Base-by-base conservation (phyloP, 768 basidiomycete genomes). In the Boletus patriciae region DNA sequence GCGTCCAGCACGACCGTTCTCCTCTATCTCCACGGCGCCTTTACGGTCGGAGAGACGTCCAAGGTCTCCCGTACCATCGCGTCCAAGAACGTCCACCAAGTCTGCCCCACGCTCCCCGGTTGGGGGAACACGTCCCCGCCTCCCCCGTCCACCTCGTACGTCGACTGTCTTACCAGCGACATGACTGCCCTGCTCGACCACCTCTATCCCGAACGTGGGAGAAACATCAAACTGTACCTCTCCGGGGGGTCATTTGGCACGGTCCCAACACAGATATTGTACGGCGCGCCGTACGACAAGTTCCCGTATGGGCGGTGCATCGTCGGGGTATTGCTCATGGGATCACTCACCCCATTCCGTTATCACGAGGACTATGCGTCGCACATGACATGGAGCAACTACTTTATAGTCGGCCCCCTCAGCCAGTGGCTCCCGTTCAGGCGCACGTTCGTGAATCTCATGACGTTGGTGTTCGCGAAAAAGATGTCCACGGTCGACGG, bases 11-110 rank as follows among this genome's bases (percentile, higher is more conserved):
- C 70, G 2, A 73, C 73, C 15, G 66, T 86, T 23, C 67, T 84
- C 43, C 72, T 86, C 48, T 83, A 77, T 68, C 76, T 84, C 54
- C 84, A 85, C 60, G 83, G 82, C n/a, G 72, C 73, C 6, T 83
- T 85, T 65, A 68, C 74, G 37, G 62, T 83, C n/a, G 84, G 83
- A 6, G 71, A 75, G 31, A 77, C 77, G 6, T 67, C 72, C 33
- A 60, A 56, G 1, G 61, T 72, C 9, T 73, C 77, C 3, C 72
- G 66, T 15, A 61, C 68, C 29, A 62, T 82, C 54, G 34, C 72
- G 11, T 71, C 77, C 16, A 78, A 74, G 59, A 63, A 75, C 43
- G 66, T 80, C 5, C 83, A 81, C 62, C 70, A 71, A 49, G 64
- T 85, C 40, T 73, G 77, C 12, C 83, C 83, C 4, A 80, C 83